Conservation (phyloP, 768 basidiomycete genomes). For the Russula brevipes region DNA sequence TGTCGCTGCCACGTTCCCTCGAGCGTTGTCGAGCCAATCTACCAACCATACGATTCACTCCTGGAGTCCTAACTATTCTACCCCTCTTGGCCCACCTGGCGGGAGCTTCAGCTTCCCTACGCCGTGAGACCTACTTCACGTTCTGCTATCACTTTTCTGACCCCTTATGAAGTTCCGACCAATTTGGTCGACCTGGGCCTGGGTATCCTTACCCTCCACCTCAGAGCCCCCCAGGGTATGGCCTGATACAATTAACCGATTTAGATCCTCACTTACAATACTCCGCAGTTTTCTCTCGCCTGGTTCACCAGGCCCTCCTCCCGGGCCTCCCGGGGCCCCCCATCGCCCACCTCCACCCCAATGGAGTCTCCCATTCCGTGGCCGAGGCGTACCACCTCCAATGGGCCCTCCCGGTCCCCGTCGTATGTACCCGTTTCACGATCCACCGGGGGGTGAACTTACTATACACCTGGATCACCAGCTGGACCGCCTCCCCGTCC, state of each 20-base stretch:
- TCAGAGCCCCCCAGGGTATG: slow-evolving; percentile 19
- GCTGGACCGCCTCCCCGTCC: slow-evolving; percentile 32
- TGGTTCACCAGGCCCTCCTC: slow-evolving; percentile 22
- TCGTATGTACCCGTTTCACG: slow-evolving; percentile 21
- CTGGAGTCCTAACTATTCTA: too few species aligned
- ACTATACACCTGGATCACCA: slow-evolving; percentile 10
- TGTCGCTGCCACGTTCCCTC: too few species aligned
- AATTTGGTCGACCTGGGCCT: slow-evolving; percentile 13
- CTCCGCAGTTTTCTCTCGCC: neutral
- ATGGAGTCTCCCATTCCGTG: too few species aligned
- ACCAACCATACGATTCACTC: too few species aligned
- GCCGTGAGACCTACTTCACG: too few species aligned
- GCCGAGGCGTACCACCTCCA: too few species aligned
- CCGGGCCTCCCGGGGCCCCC: neutral
- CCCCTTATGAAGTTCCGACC: slow-evolving; percentile 4
- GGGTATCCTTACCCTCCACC: too few species aligned
- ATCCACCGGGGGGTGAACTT: neutral
- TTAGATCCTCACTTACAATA: neutral
- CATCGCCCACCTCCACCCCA: too few species aligned
- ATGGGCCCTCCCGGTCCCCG: too few species aligned
- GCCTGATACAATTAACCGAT: slow-evolving; percentile 3
- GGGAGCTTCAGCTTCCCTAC: too few species aligned
- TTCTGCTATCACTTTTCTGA: neutral
- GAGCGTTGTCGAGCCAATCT: too few species aligned
- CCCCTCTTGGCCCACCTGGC: too few species aligned